These are phyloP conservation scores for Byssothecium circinans DNA, from an alignment of 2,329 filamentous ascomycete species.

Conservation along the genomic window DNA sequence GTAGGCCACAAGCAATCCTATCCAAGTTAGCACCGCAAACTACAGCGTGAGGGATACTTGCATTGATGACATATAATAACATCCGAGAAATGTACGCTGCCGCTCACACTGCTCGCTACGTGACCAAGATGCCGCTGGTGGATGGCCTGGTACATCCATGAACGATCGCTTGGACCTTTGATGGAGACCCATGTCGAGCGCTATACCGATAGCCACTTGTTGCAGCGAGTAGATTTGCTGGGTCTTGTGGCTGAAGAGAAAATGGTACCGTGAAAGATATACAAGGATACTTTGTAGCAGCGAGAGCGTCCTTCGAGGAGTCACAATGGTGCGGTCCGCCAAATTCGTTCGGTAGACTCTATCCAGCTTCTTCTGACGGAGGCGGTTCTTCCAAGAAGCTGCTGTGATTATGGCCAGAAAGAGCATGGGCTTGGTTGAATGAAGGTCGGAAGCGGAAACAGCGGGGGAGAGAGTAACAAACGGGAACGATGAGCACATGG, in stretches of 20 bases:
- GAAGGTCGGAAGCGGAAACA: constrained; percentile 20
- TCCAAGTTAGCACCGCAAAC: not conserved
- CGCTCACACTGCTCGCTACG: constrained; percentile 26
- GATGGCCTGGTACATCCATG: constrained; percentile 17
- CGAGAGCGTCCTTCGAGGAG: constrained; percentile 29
- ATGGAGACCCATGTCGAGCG: constrained; percentile 37
- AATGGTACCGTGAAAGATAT: constrained; percentile 41
- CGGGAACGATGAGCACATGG: constrained; percentile 33
- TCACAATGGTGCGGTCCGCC: constrained; percentile 37
- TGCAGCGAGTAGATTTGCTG: constrained; percentile 37
- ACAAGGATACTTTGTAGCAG: constrained; percentile 38
- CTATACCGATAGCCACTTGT: constrained; percentile 33
- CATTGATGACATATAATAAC: constrained; percentile 39
- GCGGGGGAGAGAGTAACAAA: constrained; percentile 29
- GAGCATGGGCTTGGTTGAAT: constrained; percentile 33
- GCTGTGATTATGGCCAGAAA: constrained; percentile 34
- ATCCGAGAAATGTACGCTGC: constrained; percentile 36
- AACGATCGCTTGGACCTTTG: constrained; percentile 17
- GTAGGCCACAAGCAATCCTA: constrained; percentile 32
- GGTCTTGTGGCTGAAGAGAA: constrained; percentile 39
- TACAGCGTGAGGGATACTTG: constrained; percentile 13
- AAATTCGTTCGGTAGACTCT: constrained; percentile 31
- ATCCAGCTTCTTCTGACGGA: constrained; percentile 31
- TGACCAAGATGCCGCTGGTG: constrained; percentile 14
- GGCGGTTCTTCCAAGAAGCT: constrained; percentile 32